Conservation (phyloP, 2,329 filamentous ascomycete genomes). For the Pleurostoma richardsiae region DNA sequence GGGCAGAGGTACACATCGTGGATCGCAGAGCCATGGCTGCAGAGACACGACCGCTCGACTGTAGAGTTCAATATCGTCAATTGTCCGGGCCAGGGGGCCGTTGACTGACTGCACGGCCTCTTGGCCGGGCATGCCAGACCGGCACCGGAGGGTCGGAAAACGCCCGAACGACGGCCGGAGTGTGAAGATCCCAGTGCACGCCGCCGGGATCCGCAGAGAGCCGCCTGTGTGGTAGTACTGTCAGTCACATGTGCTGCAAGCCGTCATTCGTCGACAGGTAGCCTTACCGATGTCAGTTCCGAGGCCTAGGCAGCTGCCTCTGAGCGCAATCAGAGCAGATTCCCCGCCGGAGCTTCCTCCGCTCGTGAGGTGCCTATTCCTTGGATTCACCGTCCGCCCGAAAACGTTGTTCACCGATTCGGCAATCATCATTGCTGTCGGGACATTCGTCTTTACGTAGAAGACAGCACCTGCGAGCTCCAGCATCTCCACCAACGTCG, state of each 20-base stretch:
- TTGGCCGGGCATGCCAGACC: conserved; percentile 58
- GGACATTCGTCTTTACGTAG: conserved; percentile 53
- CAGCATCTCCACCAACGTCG: conserved; percentile 35
- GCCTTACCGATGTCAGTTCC: conserved; percentile 52
- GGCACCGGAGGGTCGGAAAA: conserved; percentile 48
- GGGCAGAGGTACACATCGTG: conserved; percentile 53
- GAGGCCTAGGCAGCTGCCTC: conserved; percentile 55
- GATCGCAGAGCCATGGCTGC: conserved; percentile 52
- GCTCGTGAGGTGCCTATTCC: conserved; percentile 51
- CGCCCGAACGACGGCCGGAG: conserved; percentile 52
- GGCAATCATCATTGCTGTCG: conserved; percentile 62
- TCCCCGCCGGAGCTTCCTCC: conserved; percentile 67
- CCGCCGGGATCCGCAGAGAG: conserved; percentile 47
- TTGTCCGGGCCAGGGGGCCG: conserved; percentile 53
- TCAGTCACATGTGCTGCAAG: no score
- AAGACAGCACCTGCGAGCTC: conserved; percentile 44
- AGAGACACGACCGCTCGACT: conserved; percentile 43
- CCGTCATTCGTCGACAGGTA: no score
- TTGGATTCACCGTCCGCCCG: conserved; percentile 58
- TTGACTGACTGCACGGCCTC: conserved; percentile 61
- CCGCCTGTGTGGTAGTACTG: conserved; percentile 24
- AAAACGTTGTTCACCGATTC: conserved; percentile 63
- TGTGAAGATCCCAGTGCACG: conserved; percentile 53
- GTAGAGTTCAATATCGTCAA: conserved; percentile 52
- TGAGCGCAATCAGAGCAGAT: conserved; percentile 54